Base-by-base conservation (phyloP, 345 rosid genomes). In the Zanthoxylum bungeanum region DNA sequence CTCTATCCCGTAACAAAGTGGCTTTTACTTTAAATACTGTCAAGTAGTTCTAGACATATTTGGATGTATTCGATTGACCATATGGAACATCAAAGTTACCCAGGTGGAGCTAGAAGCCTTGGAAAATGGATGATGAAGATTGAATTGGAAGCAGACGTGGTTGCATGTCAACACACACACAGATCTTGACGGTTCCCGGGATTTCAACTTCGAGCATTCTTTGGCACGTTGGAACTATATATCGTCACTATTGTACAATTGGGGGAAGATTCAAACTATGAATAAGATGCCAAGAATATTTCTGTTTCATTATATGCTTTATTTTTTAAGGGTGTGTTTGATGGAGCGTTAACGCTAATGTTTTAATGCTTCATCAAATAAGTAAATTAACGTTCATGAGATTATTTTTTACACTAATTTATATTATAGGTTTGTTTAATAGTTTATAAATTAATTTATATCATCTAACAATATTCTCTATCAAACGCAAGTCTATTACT, bases 191-290 rank as follows among this genome's bases (percentile, higher is more conserved):
- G 22, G 42, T 36, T 25, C 36, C 51, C 71, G 24, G 24, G 46
- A 66, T 21, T 30, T 49, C 37, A 17, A 36, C 24, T 37, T 49
- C 42, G 4, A 49, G 66, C 57, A 66, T 66, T 66, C 42, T 66
- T 66, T 25, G 11, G 42, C 19, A 17, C 49, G 11, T 27, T 46
- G 57, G 30, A 31, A 50, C 9, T 19, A 2, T 28, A n/a, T 44
- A 1, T 44, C 17, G 47, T 27, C 39, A 28, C 68, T 25, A 64
- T 28, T 44, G 44, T 39, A 61, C 66, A 61, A 27, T 11, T 44
- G 49, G 24, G 24, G 57, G 39, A 30, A 17, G 69, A 30, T 47
- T 47, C 19, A 22, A 46, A 66, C 55, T 16, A 33, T 2, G 42
- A 11, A 24, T 33, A 14, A 50, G 70, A 66, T 33, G 34, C 21